Evolutionary conservation across 208 protist genomes (phyloP).

Genomic region (Trichomonas tenax): DNA sequence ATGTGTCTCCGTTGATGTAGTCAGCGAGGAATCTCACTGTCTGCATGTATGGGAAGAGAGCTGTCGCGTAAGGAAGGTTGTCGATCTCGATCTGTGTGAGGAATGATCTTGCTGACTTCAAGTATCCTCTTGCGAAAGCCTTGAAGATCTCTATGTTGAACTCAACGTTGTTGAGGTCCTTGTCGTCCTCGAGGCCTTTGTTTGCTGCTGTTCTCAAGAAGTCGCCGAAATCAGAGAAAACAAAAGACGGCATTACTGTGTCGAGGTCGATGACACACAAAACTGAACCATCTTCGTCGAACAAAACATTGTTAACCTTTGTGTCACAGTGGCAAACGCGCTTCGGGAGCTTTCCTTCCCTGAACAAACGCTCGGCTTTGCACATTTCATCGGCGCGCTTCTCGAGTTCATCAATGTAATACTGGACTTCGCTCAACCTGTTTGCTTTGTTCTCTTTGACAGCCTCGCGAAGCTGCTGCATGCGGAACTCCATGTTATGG

Average conservation of each 20-base stretch:
- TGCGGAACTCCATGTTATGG: conserved; percentile 2
- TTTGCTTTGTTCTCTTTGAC: background rate
- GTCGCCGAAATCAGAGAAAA: background rate
- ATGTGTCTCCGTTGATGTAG: conserved; percentile 3
- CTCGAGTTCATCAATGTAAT: background rate
- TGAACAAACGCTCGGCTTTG: background rate
- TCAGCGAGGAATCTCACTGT: background rate
- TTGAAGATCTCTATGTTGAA: conserved; percentile 5
- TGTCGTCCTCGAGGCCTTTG: background rate
- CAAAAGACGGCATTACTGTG: background rate
- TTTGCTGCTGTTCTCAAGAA: background rate
- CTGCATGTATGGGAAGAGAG: background rate
- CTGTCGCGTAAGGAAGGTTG: background rate
- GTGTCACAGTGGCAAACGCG: background rate
- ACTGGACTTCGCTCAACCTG: background rate
- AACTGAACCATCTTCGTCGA: background rate
- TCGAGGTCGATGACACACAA: background rate
- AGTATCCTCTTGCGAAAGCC: background rate
- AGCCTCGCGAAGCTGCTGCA: background rate
- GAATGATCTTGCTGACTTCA: background rate
- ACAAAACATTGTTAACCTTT: background rate
- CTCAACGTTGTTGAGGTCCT: background rate
- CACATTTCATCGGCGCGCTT: background rate
- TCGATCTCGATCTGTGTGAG: background rate
- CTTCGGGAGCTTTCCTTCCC: background rate